phyloP scores from a whole-genome alignment of 345 rosid species.

The Salix arbutifolia region DNA sequence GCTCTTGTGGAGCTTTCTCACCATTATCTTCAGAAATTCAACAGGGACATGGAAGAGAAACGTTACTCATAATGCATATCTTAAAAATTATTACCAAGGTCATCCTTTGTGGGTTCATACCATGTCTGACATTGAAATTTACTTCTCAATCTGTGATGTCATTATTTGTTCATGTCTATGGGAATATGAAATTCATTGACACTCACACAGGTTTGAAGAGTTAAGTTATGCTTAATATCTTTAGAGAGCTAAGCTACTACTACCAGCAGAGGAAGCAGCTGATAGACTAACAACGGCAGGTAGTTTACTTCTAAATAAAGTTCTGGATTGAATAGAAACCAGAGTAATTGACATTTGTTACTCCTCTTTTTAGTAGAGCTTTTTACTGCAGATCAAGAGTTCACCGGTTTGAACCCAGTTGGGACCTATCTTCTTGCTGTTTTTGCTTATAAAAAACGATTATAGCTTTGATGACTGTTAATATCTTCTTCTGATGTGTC shows the following conservation, averaged over 20 bases:
- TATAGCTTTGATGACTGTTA: neutral
- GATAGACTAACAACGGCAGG: neutral
- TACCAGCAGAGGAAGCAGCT: neutral
- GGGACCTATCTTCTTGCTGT: no score
- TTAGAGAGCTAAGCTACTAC: neutral
- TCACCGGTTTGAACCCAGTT: neutral
- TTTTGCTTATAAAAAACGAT: neutral
- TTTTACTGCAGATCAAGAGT: neutral
- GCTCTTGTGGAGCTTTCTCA: slow-evolving; percentile 6
- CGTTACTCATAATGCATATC: neutral
- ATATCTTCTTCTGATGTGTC: neutral
- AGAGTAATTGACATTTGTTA: neutral
- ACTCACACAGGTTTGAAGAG: slow-evolving; percentile 7
- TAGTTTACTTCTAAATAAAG: neutral
- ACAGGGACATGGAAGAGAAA: neutral
- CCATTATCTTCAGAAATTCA: neutral
- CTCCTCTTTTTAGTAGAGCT: neutral
- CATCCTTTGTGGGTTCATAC: neutral
- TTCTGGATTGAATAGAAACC: neutral
- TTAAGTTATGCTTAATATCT: neutral
- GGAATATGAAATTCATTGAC: neutral
- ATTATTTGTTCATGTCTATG: neutral
- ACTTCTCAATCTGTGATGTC: neutral
- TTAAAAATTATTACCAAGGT: neutral
- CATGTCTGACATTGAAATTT: neutral